Percentiles rank a stretch among this genome's conserved stretches.
Conservation (phyloP, 2,329 filamentous ascomycete genomes). For the Aspergillus pseudoviridinutans region DNA sequence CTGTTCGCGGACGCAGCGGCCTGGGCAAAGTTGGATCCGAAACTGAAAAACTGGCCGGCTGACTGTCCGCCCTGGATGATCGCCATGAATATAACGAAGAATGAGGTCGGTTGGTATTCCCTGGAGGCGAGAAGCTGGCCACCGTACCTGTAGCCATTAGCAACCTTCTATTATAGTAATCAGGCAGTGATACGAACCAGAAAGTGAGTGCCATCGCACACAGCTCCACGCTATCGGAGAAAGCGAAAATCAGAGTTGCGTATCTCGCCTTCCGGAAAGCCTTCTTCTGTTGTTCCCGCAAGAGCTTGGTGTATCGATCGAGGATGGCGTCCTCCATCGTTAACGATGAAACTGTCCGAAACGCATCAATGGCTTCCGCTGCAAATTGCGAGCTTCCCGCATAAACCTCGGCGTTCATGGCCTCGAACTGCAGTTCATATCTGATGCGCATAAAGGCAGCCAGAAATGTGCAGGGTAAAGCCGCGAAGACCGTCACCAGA, state of each 20-base stretch:
- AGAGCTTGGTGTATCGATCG: constrained; percentile 56
- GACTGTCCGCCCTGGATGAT: constrained; percentile 65
- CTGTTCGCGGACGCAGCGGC: constrained; percentile 36
- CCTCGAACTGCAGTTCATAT: constrained; percentile 66
- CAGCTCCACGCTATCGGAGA: constrained; percentile 64
- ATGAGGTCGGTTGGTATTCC: constrained; percentile 47
- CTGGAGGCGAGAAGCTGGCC: constrained; percentile 53
- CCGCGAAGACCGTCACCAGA: constrained; percentile 61
- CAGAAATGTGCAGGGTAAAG: constrained; percentile 48
- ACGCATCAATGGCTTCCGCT: constrained; percentile 68
- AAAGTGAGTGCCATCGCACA: constrained; percentile 60
- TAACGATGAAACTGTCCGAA: constrained; percentile 67
- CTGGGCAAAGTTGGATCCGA: constrained; percentile 53
- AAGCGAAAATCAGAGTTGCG: constrained; percentile 63
- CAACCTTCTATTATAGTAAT: neutral
- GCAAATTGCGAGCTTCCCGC: constrained; percentile 70
- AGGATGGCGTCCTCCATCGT: constrained; percentile 66
- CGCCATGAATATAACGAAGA: constrained; percentile 61
- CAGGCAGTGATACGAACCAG: constrained; percentile 39
- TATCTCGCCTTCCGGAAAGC: constrained; percentile 61
- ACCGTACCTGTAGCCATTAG: constrained; percentile 54
- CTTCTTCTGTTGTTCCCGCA: constrained; percentile 54
- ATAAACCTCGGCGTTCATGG: constrained; percentile 65
- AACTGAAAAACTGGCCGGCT: constrained; percentile 64
- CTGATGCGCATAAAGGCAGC: constrained; percentile 52